These are phyloP conservation scores for Auricularia cornea DNA, from an alignment of 768 basidiomycete genomes.

Conservation along the genomic window DNA sequence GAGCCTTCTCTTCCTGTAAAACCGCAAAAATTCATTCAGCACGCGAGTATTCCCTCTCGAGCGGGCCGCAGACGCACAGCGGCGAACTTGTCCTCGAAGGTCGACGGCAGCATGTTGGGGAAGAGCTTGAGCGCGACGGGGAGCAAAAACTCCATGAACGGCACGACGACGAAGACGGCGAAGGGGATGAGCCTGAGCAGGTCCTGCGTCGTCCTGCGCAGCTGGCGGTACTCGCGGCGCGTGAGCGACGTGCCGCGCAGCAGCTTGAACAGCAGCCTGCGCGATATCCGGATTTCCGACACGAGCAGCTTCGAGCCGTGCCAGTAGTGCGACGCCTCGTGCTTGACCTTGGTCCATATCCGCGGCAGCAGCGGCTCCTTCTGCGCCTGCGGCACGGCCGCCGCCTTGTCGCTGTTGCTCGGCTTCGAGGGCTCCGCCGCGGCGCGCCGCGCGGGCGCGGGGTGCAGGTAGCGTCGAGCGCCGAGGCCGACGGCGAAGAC, in stretches of 20 bases:
- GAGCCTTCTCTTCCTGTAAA: conserved; percentile 89
- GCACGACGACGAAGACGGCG: conserved; percentile 87
- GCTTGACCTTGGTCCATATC: conserved; percentile 89
- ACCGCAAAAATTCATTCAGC: neutral
- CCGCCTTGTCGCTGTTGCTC: neutral
- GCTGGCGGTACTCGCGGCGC: conserved; percentile 88
- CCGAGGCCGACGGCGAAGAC: neutral
- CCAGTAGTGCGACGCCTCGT: conserved; percentile 96
- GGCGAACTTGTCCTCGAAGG: conserved; percentile 95
- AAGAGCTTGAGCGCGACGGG: conserved; percentile 95
- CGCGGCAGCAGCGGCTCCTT: conserved; percentile 44
- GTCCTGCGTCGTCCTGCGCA: conserved; percentile 90
- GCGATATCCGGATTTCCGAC: conserved; percentile 87
- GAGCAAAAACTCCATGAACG: conserved; percentile 96
- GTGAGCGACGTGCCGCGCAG: conserved; percentile 87
- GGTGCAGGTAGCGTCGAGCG: neutral
- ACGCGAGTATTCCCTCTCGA: neutral
- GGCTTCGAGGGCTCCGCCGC: neutral
- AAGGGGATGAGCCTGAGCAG: conserved; percentile 90
- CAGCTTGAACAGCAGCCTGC: conserved; percentile 83
- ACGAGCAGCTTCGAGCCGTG: conserved; percentile 90
- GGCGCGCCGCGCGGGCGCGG: neutral
- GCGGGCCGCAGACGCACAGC: conserved; percentile 51
- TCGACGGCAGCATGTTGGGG: conserved; percentile 97
- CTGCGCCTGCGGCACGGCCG: conserved; percentile 1